Base-by-base conservation (phyloP, 2,329 filamentous ascomycete genomes). In the Corynespora cassiicola region DNA sequence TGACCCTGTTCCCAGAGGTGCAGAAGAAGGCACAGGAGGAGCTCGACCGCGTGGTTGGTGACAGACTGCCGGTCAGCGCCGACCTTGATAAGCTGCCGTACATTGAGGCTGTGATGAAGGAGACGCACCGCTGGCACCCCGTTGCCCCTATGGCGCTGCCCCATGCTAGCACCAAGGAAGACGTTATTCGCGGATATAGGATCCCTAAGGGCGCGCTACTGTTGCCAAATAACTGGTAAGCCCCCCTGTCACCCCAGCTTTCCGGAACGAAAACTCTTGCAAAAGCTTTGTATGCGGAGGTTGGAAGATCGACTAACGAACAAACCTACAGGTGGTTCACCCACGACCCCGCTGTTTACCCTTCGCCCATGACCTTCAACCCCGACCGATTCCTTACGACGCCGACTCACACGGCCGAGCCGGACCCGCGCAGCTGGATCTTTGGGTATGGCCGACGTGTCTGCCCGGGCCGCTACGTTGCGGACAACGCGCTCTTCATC, bases 21-120 rank as follows among this genome's bases (percentile, higher is more conserved):
- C 77, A 79, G 33, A 52, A 53, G 15, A 79, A 77, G 40, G 75
- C 74, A 0, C 72, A 73, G 42, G 61, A 60, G 4, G 66, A 75
- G 26, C 58, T 82, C 9, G 78, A 82, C 39, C 52, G 61, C 4
- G 73, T 79, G 0, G 67, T 79, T 5, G 77, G 76, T 2, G 58
- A 63, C 16, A 62, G 77, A 10, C 58, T 81, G 0, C 78, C 79
- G 0, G 63, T 57, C 1, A 73, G 75, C 30, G 63, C 70, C 3
- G 78, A 82, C 43, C 64, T 73, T 11, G 62, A 67, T 0, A 58
- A 54, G 3, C 54, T 82, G 24, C 55, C 56, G 11, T 70, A 70
- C 30, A 58, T 69, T 21, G 49, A 58, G 5, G 62, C 61, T 1
- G 43, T 67, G 0, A 47, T 69, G 7, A 58, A 64, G 0, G 71